A percentile compares a stretch with the other conserved stretches of the same genome.
These are phyloP conservation scores for Citropsis articulata DNA, from an alignment of 345 rosid genomes.

Conservation along the genomic window DNA sequence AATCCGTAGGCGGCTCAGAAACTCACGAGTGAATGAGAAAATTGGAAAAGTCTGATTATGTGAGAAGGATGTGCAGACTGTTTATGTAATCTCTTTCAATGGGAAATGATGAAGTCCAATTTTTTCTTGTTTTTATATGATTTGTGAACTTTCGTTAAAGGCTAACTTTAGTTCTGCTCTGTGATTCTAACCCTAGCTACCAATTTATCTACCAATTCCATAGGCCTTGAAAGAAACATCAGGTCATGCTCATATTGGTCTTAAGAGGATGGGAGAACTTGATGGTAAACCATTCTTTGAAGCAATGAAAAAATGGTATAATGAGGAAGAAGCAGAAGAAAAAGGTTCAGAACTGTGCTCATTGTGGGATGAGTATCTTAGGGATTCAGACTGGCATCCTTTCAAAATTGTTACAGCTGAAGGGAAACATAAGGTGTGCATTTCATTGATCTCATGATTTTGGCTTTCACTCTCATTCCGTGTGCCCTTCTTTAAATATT, in stretches of 20 bases:
- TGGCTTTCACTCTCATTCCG: neutral
- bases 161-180: neutral
- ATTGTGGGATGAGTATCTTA: slow-evolving; percentile 87
- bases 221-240: slow-evolving; percentile 62
- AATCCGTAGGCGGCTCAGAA: neutral
- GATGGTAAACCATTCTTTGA: slow-evolving; percentile 68
- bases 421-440: slow-evolving; percentile 56
- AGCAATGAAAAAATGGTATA: slow-evolving; percentile 71
- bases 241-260: slow-evolving; percentile 51
- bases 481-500: neutral
- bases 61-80: neutral
- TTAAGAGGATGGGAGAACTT: slow-evolving; percentile 97
- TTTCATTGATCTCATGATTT: slow-evolving; percentile 7
- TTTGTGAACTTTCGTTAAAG: neutral
- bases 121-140: neutral
- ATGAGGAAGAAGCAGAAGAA: slow-evolving; percentile 66
- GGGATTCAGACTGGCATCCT: slow-evolving; percentile 97
- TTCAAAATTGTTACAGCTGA: slow-evolving; percentile 53
- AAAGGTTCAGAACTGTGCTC: slow-evolving; percentile 75
- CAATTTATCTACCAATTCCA: slow-evolving; percentile 18
- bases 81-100: neutral
- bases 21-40: neutral
- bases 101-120: neutral
- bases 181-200: neutral
- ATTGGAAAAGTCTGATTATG: neutral